Evolutionary conservation across 2,329 filamentous ascomycete species (phyloP).

Genomic region (Teratosphaeria gauchensis): DNA sequence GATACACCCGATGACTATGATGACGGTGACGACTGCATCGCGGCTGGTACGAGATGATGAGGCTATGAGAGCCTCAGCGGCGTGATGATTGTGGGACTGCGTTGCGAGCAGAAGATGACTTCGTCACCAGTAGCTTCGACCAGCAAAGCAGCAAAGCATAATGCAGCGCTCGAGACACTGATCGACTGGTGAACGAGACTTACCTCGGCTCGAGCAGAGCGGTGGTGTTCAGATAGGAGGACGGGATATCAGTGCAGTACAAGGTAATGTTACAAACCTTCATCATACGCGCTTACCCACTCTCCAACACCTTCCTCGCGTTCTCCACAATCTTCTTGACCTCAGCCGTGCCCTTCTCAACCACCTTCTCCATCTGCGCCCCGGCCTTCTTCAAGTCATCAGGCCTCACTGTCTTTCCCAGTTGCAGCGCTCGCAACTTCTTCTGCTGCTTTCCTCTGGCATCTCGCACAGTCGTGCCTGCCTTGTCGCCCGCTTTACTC

Average conservation of each 20-base stretch:
- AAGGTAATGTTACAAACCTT: not conserved
- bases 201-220: not conserved
- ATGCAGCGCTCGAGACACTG: not conserved
- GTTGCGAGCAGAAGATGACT: not conserved
- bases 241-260: not conserved
- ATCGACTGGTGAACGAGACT: not conserved
- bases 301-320: slow-evolving; percentile 38
- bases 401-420: slow-evolving; percentile 34
- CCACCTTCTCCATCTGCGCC: slow-evolving; percentile 41
- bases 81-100: not conserved
- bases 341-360: slow-evolving; percentile 38
- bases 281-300: slow-evolving; percentile 2
- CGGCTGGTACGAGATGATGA: not conserved
- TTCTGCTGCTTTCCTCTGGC: slow-evolving; percentile 41
- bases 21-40: not conserved
- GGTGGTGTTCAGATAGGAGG: no score
- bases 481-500: slow-evolving; percentile 33
- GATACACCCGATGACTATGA: not conserved
- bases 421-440: slow-evolving; percentile 35
- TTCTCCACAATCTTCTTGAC: slow-evolving; percentile 41
- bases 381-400: slow-evolving; percentile 42
- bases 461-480: slow-evolving; percentile 32
- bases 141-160: no score
- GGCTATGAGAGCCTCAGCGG: not conserved
- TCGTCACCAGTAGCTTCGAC: not conserved